Base-by-base conservation (phyloP, 306 rosid species). In the Lablab purpureus region DNA sequence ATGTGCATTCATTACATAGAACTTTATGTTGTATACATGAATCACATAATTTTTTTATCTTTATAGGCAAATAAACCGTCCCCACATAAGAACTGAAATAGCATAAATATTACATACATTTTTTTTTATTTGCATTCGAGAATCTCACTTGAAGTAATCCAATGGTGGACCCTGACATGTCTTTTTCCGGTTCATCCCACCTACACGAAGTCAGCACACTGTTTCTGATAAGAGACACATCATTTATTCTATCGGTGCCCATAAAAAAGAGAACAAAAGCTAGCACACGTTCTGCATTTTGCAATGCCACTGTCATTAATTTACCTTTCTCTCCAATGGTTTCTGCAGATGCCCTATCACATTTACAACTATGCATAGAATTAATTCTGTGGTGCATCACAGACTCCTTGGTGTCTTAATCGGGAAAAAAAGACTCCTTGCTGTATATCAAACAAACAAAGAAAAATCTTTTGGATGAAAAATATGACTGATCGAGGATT, bases 321-420 rank as follows among this genome's bases (percentile, higher is more conserved):
- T 80, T 21, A 71, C 45, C 3, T 40, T 36, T 18, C 76, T 76
- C 72, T 78, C 54, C 36, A 64, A 63, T 64, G 11, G 70, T 74
- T 80, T 69, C 40, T 34, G 77, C 43, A 80, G 87, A 84, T 83
- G 78, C 82, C 74, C 80, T 52, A 86, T 80, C 88, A 78, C 86
- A 83, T 82, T 75, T 82, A 54, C 75, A 54, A 25, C 59, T n/a
- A 74, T 75, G 62, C 73, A 59, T 80, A 75, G 86, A 85, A 77
- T 85, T 71, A 34, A 83, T 76, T 72, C 84, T 58, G 66, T 73
- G 81, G 63, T 63, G 82, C 78, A 58, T 80, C 75, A 68, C 83
- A 62, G 2, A 32, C 37, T 5, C 36, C 41, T 76, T 75, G 76
- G 18, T 41, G 14, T 10, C 45, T 40, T 8, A 2, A 10, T 40